Evolutionary conservation across 345 rosid genomes (phyloP).

Genomic region (Chamaenerion angustifolium): DNA sequence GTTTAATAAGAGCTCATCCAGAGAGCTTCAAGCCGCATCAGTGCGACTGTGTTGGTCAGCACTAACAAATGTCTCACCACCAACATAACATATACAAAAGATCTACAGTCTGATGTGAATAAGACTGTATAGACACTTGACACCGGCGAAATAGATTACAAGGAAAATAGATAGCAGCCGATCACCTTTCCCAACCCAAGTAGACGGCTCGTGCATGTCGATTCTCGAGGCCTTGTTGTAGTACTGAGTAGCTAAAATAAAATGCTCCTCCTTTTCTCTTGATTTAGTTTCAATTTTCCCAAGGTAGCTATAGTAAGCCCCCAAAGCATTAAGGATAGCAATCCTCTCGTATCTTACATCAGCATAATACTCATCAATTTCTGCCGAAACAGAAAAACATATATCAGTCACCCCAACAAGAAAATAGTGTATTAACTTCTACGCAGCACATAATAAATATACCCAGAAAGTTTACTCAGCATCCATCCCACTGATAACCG

Average conservation of each 20-base stretch:
- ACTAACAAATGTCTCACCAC: no score
- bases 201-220: conserved; percentile 95
- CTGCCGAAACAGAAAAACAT: conserved; percentile 18
- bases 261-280: conserved; percentile 86
- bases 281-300: conserved; percentile 84
- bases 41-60: no score
- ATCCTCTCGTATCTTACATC: conserved; percentile 94
- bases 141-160: not conserved
- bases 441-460: no score
- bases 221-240: conserved; percentile 92
- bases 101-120: no score
- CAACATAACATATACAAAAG: no score
- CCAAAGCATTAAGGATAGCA: conserved; percentile 86
- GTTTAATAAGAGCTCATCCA: no score
- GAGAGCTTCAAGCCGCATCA: no score
- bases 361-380: conserved; percentile 93
- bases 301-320: conserved; percentile 83
- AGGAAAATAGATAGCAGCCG: not conserved
- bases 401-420: not conserved
- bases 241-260: conserved; percentile 68
- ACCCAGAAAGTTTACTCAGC: no score
- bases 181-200: conserved; percentile 98
- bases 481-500: no score
- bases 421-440: no score
- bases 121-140: no score